phyloP scores from a whole-genome alignment of 2,329 filamentous ascomycete genomes.

The Hansfordia pulvinata region DNA sequence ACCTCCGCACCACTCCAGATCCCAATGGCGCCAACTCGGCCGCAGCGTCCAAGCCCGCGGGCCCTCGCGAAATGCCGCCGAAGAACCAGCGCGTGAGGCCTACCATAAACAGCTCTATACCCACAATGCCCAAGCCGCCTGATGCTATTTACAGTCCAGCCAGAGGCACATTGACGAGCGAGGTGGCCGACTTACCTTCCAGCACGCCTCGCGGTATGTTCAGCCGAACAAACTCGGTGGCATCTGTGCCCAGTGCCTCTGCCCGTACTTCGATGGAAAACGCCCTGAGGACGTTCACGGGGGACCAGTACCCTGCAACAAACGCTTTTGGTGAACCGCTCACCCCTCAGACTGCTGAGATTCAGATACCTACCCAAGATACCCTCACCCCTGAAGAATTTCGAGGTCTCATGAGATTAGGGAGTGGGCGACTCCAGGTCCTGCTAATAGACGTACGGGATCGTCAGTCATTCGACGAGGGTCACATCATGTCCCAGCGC shows the following conservation, averaged over 20 bases:
- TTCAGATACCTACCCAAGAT: slow-evolving; percentile 39
- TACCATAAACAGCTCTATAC: slow-evolving; percentile 35
- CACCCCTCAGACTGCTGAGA: slow-evolving; percentile 26
- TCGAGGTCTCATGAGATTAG: slow-evolving; percentile 50
- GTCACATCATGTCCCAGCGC: slow-evolving; percentile 73
- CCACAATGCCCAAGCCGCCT: slow-evolving; percentile 53
- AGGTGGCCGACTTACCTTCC: slow-evolving; percentile 50
- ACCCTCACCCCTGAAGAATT: slow-evolving; percentile 57
- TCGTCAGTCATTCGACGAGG: slow-evolving; percentile 70
- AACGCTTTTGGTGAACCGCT: slow-evolving; percentile 14
- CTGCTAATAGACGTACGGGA: slow-evolving; percentile 77
- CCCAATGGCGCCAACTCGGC: slow-evolving; percentile 33
- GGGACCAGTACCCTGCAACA: slow-evolving; percentile 20
- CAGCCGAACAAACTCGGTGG: slow-evolving; percentile 41
- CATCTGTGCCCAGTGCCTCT: slow-evolving; percentile 18
- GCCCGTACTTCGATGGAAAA: slow-evolving; percentile 15
- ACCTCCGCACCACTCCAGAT: slow-evolving; percentile 30
- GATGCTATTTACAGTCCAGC: slow-evolving; percentile 71
- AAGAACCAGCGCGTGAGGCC: too few species aligned
- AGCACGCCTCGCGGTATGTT: slow-evolving; percentile 52
- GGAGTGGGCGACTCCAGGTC: slow-evolving; percentile 42
- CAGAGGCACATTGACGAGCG: slow-evolving; percentile 53
- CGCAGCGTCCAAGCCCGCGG: slow-evolving; percentile 24
- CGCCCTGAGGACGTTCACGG: slow-evolving; percentile 11
- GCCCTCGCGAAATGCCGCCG: slow-evolving; percentile 44